Conservation (phyloP, 371 early-diverging fungal species). For the Mortierella sp. region DNA sequence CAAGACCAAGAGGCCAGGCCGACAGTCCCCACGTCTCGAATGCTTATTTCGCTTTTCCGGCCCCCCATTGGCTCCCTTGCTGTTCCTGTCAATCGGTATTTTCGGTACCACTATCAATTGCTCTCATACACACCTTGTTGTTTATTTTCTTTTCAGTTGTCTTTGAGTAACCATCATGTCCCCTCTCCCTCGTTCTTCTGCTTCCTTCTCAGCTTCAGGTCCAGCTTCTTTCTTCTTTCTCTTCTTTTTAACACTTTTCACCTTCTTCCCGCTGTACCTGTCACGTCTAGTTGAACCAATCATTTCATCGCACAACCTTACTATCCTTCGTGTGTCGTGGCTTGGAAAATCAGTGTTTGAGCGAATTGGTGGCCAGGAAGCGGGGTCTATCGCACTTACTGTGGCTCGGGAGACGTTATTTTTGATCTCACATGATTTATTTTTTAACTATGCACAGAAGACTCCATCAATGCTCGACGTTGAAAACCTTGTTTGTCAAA, state of each 20-base stretch:
- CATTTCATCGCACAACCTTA: constrained; percentile 4
- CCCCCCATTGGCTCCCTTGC: neutral
- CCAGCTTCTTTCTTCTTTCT: neutral
- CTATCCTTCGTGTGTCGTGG: neutral
- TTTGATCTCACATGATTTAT: neutral
- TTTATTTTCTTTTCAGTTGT: neutral
- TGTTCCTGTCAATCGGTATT: constrained; percentile 12
- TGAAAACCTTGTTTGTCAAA: neutral
- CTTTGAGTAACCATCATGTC: neutral
- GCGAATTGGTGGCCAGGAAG: constrained; percentile 5
- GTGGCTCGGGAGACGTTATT: neutral
- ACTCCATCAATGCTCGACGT: neutral
- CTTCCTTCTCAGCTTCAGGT: constrained; percentile 6
- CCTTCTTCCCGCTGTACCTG: neutral
- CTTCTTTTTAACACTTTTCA: neutral
- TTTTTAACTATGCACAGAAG: neutral
- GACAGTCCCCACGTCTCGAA: neutral
- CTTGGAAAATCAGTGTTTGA: neutral
- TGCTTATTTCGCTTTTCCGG: neutral
- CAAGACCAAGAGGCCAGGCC: neutral
- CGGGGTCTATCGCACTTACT: neutral
- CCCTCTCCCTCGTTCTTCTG: no score
- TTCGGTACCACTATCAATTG: constrained; percentile 6
- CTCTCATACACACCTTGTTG: neutral
- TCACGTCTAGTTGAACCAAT: neutral